Percentiles rank a stretch among this genome's conserved stretches.
These are phyloP conservation scores for Oryza glumipatula DNA, from an alignment of 176 grass and related monocot genomes.

Conservation along the genomic window DNA sequence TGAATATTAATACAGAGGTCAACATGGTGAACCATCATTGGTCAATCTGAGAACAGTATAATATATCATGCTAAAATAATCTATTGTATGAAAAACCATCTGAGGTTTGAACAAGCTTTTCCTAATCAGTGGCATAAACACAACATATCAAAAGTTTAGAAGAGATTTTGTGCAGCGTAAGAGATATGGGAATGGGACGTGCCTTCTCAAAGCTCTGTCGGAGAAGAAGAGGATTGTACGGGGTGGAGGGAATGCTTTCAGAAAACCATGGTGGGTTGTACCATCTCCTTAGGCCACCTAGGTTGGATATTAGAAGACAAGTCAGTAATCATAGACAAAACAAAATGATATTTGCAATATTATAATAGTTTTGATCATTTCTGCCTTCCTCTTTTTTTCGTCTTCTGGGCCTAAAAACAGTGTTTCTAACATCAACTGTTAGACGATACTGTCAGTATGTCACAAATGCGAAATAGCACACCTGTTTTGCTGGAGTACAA, in stretches of 20 bases:
- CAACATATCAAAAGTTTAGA: constrained; percentile 38
- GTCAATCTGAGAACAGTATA: neutral
- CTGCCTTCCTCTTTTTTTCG: neutral
- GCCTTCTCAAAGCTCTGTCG: constrained; percentile 90
- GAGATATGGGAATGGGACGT: constrained; percentile 18
- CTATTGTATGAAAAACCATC: constrained; percentile 5
- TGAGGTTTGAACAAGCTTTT: constrained; percentile 8
- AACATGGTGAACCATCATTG: constrained; percentile 5
- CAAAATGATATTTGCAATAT: constrained; percentile 30
- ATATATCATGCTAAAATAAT: neutral
- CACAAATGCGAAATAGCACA: constrained; percentile 41
- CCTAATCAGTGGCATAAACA: constrained; percentile 20
- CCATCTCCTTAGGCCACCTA: constrained; percentile 87
- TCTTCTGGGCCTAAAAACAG: neutral
- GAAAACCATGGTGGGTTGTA: constrained; percentile 93
- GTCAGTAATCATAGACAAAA: constrained; percentile 11
- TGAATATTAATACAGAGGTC: neutral
- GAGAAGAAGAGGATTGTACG: constrained; percentile 78
- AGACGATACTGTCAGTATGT: constrained; percentile 1
- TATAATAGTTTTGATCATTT: neutral
- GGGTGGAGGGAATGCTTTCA: constrained; percentile 77
- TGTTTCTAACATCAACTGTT: neutral
- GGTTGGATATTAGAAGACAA: constrained; percentile 18
- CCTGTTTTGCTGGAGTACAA: constrained; percentile 97
- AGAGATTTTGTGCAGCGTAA: neutral